phyloP scores from a whole-genome alignment of 768 basidiomycete species.

The Grammothele lineata region DNA sequence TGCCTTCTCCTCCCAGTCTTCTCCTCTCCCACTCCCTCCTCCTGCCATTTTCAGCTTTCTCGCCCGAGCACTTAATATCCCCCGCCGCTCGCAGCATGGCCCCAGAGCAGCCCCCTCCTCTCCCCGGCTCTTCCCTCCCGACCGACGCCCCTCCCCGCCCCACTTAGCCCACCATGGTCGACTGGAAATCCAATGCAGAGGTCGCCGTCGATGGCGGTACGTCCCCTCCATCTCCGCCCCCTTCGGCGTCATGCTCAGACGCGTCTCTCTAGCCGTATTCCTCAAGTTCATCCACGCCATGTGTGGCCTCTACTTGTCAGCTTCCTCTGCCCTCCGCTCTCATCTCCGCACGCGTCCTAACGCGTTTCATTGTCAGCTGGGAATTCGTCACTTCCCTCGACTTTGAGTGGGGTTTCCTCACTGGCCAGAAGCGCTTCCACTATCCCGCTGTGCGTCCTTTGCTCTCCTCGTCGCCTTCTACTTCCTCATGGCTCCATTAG shows the following conservation, averaged over 20 bases:
- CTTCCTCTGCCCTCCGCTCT: background rate
- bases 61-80: slow-evolving; percentile 9
- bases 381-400: slow-evolving; percentile 37
- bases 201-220: slow-evolving; percentile 33
- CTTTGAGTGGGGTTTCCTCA: slow-evolving; percentile 40
- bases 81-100: background rate
- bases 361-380: slow-evolving; percentile 31
- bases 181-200: slow-evolving; percentile 37
- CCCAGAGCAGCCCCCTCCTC: slow-evolving; percentile 7
- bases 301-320: slow-evolving; percentile 40
- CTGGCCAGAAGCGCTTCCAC: slow-evolving; percentile 38
- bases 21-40: background rate
- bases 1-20: background rate
- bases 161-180: background rate
- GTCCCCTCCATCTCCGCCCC: slow-evolving; percentile 10
- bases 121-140: slow-evolving; percentile 8
- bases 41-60: background rate
- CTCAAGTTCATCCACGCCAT: slow-evolving; percentile 38
- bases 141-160: background rate
- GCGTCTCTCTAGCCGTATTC: slow-evolving; percentile 31
- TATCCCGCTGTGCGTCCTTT: slow-evolving; percentile 38
- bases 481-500: background rate
- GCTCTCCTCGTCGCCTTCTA: background rate
- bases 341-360: background rate
- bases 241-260: background rate